phyloP scores from a whole-genome alignment of 1,284 basidiomycete species.

The Cronartium quercuum region DNA sequence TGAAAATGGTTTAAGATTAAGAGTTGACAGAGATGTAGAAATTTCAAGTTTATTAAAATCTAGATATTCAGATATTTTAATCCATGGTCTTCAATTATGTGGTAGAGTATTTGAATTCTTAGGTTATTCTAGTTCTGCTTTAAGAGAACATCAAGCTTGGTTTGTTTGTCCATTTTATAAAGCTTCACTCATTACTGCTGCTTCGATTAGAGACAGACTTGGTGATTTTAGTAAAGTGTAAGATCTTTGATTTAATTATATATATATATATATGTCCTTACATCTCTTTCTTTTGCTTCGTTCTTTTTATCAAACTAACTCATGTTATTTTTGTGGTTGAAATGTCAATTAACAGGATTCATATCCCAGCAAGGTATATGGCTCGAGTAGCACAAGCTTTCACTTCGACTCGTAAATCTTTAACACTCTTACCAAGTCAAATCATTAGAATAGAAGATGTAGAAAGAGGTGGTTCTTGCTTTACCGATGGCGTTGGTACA shows the following conservation, averaged over 20 bases:
- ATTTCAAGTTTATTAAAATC: slow-evolving; percentile 57
- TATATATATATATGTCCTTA: not conserved
- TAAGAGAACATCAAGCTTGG: slow-evolving; percentile 70
- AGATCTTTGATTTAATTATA: not conserved
- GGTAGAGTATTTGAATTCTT: slow-evolving; percentile 65
- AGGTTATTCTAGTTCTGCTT: slow-evolving; percentile 65
- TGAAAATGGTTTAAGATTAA: slow-evolving; percentile 63
- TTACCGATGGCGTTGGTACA: slow-evolving; percentile 66
- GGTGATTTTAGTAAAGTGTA: slow-evolving; percentile 42
- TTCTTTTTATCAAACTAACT: too few relatives aligned
- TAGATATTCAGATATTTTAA: slow-evolving; percentile 61
- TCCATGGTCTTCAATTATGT: slow-evolving; percentile 62
- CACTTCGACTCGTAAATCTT: slow-evolving; percentile 67
- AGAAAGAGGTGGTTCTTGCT: slow-evolving; percentile 51
- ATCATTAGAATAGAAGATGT: slow-evolving; percentile 56
- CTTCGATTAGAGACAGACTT: slow-evolving; percentile 39
- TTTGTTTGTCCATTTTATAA: slow-evolving; percentile 61
- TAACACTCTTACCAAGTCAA: slow-evolving; percentile 56
- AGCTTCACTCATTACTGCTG: slow-evolving; percentile 52
- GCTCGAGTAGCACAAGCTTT: slow-evolving; percentile 75
- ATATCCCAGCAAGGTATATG: slow-evolving; percentile 66
- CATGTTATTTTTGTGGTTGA: not conserved
- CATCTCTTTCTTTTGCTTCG: not conserved
- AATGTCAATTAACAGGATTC: slow-evolving; percentile 52
- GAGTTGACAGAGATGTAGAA: slow-evolving; percentile 63